Percentiles rank a stretch among this genome's conserved stretches.
These are phyloP conservation scores for Calendula officinalis DNA, from an alignment of 129 eudicot species.

Conservation along the genomic window DNA sequence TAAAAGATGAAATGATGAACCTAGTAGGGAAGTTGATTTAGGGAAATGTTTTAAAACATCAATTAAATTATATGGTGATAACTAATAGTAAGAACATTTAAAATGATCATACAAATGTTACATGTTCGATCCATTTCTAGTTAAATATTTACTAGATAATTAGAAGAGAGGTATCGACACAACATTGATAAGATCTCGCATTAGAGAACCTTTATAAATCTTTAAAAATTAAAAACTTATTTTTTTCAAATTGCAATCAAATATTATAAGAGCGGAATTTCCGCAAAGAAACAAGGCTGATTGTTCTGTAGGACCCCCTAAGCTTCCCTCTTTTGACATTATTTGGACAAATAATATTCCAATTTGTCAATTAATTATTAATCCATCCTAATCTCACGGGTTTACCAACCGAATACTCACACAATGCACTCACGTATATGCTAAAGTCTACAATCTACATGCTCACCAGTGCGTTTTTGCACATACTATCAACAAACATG, in stretches of 20 bases:
- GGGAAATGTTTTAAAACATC: conserved; percentile 10
- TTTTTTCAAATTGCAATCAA: conserved; percentile 12
- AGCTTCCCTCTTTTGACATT: conserved; percentile 21
- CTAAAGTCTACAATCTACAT: too few species aligned
- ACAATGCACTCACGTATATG: not conserved
- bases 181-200: too few species aligned
- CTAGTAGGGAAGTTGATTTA: conserved; percentile 8
- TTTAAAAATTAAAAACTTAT: not conserved
- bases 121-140: too few species aligned
- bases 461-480: not conserved
- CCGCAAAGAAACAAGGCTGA: conserved; percentile 63
- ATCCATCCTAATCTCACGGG: not conserved
- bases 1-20: conserved; percentile 24
- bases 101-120: too few species aligned
- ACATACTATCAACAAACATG: not conserved
- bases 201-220: too few species aligned
- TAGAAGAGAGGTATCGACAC: too few species aligned
- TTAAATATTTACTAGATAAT: too few species aligned
- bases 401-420: not conserved
- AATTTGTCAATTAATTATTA: not conserved
- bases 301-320: conserved; percentile 40
- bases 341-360: not conserved
- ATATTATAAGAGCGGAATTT: conserved; percentile 42
- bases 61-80: not conserved
- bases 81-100: too few species aligned